phyloP scores from a whole-genome alignment of 164 flowering plant species.

The Echeveria elegans region DNA sequence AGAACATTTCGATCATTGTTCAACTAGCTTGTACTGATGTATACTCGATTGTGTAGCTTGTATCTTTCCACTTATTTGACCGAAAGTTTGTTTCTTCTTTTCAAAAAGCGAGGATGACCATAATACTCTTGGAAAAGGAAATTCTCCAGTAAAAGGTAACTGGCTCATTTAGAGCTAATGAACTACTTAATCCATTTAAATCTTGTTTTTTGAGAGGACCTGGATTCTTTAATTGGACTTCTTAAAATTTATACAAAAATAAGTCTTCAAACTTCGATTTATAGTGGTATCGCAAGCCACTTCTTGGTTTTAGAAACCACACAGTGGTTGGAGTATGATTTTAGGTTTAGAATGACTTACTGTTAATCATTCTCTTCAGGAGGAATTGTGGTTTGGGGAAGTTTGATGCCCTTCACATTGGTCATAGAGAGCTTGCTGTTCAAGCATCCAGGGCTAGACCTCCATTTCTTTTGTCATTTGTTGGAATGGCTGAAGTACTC shows the following conservation, averaged over 20 bases:
- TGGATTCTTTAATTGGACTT: neutral
- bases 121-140: neutral
- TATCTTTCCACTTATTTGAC: neutral
- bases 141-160: slow-evolving; percentile 1
- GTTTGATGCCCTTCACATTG: slow-evolving; percentile 97
- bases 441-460: slow-evolving; percentile 80
- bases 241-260: neutral
- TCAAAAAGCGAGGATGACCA: neutral
- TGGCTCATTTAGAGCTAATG: neutral
- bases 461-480: slow-evolving; percentile 86
- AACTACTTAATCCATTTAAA: neutral
- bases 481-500: slow-evolving; percentile 90
- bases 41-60: neutral
- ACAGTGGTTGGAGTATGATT: neutral
- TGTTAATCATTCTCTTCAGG: slow-evolving; percentile 29
- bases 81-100: neutral
- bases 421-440: slow-evolving; percentile 92
- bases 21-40: neutral
- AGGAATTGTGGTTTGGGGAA: slow-evolving; percentile 89
- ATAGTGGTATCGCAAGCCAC: neutral
- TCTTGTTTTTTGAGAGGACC: neutral
- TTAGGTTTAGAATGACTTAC: neutral
- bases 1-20: neutral
- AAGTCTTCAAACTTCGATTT: neutral
- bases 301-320: neutral